These are phyloP conservation scores for Wickerhamomyces xylosicus DNA, from an alignment of 805 yeast species.

Conservation along the genomic window DNA sequence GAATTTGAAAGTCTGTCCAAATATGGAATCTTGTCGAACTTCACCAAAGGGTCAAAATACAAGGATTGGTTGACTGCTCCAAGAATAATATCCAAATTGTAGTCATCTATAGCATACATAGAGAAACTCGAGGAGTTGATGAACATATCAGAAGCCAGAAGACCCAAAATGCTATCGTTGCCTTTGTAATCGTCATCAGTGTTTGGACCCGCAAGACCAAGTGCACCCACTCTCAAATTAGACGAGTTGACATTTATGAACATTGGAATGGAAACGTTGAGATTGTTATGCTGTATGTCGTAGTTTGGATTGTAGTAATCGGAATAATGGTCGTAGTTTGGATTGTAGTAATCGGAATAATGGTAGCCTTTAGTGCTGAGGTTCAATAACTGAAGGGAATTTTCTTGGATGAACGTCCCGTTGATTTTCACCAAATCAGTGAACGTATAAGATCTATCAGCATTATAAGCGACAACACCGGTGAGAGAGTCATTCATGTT, in stretches of 20 bases:
- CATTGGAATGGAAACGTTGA: slow-evolving; percentile 16
- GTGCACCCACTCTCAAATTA: slow-evolving; percentile 28
- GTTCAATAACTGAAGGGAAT: slow-evolving; percentile 1
- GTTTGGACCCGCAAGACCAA: slow-evolving; percentile 33
- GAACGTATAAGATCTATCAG: slow-evolving; percentile 1
- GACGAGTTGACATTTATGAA: slow-evolving; percentile 31
- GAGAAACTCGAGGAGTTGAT: slow-evolving; percentile 35
- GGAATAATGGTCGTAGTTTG: background rate
- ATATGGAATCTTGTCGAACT: slow-evolving; percentile 40
- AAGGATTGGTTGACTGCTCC: slow-evolving; percentile 48
- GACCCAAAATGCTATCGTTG: slow-evolving; percentile 20
- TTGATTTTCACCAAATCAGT: slow-evolving; percentile 11
- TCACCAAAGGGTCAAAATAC: slow-evolving; percentile 35
- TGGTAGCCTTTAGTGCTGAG: background rate
- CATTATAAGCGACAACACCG: background rate
- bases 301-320: background rate
- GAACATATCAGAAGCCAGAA: slow-evolving; percentile 19
- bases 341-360: background rate
- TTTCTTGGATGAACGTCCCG: slow-evolving; percentile 12
- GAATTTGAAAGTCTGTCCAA: slow-evolving; percentile 6
- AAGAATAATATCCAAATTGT: slow-evolving; percentile 31
- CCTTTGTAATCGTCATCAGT: background rate
- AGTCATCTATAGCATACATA: slow-evolving; percentile 20
- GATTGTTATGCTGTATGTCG: background rate
- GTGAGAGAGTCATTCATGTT: slow-evolving; percentile 3